Base-by-base conservation (phyloP, 164 flowering plant genomes). In the Dillenia turbinata region DNA sequence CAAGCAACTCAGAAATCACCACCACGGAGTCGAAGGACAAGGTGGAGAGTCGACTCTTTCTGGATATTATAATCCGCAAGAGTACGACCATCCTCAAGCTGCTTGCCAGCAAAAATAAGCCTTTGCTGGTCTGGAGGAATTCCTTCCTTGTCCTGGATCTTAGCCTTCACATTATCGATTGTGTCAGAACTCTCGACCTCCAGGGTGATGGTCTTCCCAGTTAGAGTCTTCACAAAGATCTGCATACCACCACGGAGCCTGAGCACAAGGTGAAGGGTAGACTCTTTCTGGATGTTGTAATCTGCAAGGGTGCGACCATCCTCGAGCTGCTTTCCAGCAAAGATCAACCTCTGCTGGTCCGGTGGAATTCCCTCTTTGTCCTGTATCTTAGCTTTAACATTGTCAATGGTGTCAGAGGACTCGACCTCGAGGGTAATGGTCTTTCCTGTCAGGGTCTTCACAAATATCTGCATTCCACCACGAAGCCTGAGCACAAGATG, bases 131-230 rank as follows among this genome's bases (percentile, higher is more conserved):
- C 53, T n/a, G 53, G 53, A 8, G 53, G 53, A 50, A 50, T 50
- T 17, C 53, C 53, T 17, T 50, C 53, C 53, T 50, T 50, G 14
- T 50, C 53, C 53, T 50, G 53, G 17, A 50, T 50, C 53, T 50
- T 50, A 14, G 53, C 53, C 14, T 50, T 50, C 53, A 50, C 53
- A 50, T 50, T 50, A 50, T 50, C 53, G 17, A 50, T 50, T 9
- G 53, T 50, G 14, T 50, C 53, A 1, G 53, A 50, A 19, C 53
- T 50, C 53, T 50, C 53, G 9, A 50, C 53, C 53, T 50, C 53
- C 53, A 50, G 53, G 16, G 53, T 50, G n/a, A 50, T 50, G 13
- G 53, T 50, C 53, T 50, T 50, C 53, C 53, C 53, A n/a, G 53
- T 50, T 7, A 50, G 17, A 2, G 53, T 50, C 14, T 50, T 50